phyloP scores from a whole-genome alignment of 1,284 basidiomycete species.

The Ustilago xerochloae region DNA sequence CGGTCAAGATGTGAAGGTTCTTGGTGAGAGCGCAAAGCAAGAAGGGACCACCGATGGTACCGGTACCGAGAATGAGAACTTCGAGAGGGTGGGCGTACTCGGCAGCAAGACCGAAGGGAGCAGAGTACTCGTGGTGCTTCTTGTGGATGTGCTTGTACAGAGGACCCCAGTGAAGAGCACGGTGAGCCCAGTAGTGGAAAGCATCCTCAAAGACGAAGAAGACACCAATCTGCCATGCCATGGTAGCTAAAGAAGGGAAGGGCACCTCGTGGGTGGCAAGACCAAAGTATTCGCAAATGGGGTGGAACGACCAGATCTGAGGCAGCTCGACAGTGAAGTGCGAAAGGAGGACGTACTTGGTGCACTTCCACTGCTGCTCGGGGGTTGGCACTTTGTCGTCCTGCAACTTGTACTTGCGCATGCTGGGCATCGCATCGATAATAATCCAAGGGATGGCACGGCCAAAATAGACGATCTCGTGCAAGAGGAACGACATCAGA shows the following conservation, averaged over 20 bases:
- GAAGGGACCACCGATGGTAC: constrained; percentile 88
- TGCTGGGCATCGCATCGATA: constrained; percentile 92
- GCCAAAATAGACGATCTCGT: constrained; percentile 97
- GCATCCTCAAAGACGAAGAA: constrained; percentile 98
- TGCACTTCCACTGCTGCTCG: constrained; percentile 93
- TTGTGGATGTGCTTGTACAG: constrained; percentile 99
- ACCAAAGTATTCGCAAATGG: constrained; percentile 86
- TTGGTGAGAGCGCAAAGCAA: constrained; percentile 78
- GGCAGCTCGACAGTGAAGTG: constrained; percentile 97
- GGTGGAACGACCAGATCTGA: constrained; percentile 97
- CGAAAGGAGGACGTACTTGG: constrained; percentile 90
- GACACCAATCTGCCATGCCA: constrained; percentile 80
- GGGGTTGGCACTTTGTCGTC: constrained; percentile 80
- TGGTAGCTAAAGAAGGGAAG: constrained; percentile 74
- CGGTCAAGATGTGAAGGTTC: constrained; percentile 82
- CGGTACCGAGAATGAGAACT: constrained; percentile 85
- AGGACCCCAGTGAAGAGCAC: constrained; percentile 86
- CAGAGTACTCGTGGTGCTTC: constrained; percentile 90
- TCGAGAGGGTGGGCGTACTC: constrained; percentile 97
- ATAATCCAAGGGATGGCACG: constrained; percentile 95
- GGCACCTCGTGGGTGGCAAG: constrained; percentile 93
- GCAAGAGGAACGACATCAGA: constrained; percentile 89
- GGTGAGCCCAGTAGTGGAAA: constrained; percentile 84
- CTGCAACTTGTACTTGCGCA: constrained; percentile 94
- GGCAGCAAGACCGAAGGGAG: constrained; percentile 95